These are phyloP conservation scores for Ophiostoma ips DNA, from an alignment of 2,329 filamentous ascomycete species.

Conservation along the genomic window DNA sequence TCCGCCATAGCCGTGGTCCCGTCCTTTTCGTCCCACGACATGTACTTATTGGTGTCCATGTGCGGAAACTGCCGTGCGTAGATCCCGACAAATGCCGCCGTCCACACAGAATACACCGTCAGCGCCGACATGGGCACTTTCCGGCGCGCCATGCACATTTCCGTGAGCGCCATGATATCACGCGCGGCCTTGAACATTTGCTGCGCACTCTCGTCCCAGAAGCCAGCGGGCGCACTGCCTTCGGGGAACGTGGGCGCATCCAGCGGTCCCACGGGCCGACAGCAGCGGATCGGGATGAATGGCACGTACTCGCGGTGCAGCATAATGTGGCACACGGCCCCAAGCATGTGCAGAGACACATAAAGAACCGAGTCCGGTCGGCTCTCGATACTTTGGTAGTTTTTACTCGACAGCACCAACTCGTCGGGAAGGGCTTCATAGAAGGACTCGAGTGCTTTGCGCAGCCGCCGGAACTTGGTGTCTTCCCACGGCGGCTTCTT, in stretches of 20 bases:
- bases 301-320: conserved; percentile 56
- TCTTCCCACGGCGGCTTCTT: conserved; percentile 42
- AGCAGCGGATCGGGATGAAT: conserved; percentile 45
- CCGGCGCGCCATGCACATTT: conserved; percentile 41
- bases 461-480: conserved; percentile 40
- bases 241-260: conserved; percentile 42
- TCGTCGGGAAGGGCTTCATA: conserved; percentile 38
- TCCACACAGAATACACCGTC: conserved; percentile 53
- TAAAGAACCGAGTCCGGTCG: conserved; percentile 50
- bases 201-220: conserved; percentile 49
- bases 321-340: conserved; percentile 51
- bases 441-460: conserved; percentile 36
- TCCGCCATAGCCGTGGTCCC: background rate
- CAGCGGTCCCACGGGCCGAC: conserved; percentile 37
- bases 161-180: conserved; percentile 50
- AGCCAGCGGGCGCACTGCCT: conserved; percentile 34
- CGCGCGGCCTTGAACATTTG: conserved; percentile 48
- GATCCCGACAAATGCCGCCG: conserved; percentile 49
- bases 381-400: conserved; percentile 52
- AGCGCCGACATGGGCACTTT: conserved; percentile 54
- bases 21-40: conserved; percentile 21
- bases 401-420: conserved; percentile 44
- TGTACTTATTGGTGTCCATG: conserved; percentile 47
- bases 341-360: conserved; percentile 52
- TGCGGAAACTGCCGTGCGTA: conserved; percentile 54